phyloP scores from a whole-genome alignment of 2,329 filamentous ascomycete genomes.

The Nemania sp. region DNA sequence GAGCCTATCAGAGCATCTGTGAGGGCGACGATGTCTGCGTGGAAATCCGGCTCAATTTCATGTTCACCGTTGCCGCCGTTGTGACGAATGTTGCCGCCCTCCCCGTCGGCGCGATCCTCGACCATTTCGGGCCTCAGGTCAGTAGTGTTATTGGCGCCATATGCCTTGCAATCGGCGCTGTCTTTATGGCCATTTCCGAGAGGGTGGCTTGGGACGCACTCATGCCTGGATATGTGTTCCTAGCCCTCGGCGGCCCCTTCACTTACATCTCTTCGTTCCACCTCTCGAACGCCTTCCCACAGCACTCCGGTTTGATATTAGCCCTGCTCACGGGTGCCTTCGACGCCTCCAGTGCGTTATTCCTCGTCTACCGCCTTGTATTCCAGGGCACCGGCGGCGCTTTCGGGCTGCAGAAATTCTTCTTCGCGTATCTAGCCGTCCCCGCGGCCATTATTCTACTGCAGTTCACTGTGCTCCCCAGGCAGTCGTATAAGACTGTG shows the following conservation, averaged over 20 bases:
- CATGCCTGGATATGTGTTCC: slow-evolving; percentile 78
- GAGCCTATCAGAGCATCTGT: slow-evolving; percentile 76
- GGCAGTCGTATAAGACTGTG: slow-evolving; percentile 83
- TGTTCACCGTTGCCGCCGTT: slow-evolving; percentile 92
- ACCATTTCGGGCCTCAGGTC: slow-evolving; percentile 82
- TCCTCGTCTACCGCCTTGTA: slow-evolving; percentile 78
- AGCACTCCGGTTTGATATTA: slow-evolving; percentile 80
- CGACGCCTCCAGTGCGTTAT: slow-evolving; percentile 83
- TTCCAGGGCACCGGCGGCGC: slow-evolving; percentile 68
- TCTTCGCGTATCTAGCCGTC: slow-evolving; percentile 77
- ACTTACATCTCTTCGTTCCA: slow-evolving; percentile 87
- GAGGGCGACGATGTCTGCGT: slow-evolving; percentile 57
- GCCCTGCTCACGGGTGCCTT: slow-evolving; percentile 85
- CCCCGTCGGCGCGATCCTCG: slow-evolving; percentile 86
- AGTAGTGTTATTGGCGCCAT: slow-evolving; percentile 78
- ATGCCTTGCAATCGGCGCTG: slow-evolving; percentile 75
- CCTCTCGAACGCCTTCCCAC: slow-evolving; percentile 84
- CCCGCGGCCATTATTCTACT: slow-evolving; percentile 73
- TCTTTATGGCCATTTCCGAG: slow-evolving; percentile 77
- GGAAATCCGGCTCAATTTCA: slow-evolving; percentile 80
- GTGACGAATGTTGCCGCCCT: slow-evolving; percentile 88
- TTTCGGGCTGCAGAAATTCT: slow-evolving; percentile 76
- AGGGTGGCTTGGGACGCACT: slow-evolving; percentile 78
- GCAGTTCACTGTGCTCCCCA: slow-evolving; percentile 79
- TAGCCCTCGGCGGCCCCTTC: slow-evolving; percentile 83